Evolutionary conservation across 257 asterid genomes (phyloP), one percentile per base, ranked within the genome.

Genomic region (Rhazya stricta): DNA sequence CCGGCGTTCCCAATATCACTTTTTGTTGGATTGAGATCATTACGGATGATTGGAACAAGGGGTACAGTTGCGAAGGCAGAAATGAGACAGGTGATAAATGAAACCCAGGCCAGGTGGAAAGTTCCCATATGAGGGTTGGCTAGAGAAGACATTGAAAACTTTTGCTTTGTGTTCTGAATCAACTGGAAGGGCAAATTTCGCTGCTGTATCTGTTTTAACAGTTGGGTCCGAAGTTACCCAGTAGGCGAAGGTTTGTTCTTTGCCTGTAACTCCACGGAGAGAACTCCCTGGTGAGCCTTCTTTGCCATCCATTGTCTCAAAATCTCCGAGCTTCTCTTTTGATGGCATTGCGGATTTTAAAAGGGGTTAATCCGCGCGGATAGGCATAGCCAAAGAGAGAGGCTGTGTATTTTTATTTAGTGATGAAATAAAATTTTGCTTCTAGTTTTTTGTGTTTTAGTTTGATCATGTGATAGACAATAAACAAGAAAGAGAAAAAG

Each of bases 101-200:
- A 75, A 11, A 82, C 83, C 93, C 90, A 84, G 16, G 89, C 81
- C 37, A 86, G 89, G 74, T 88, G 90, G 76, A 88, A 88, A 9
- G 92, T 80, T 68, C 84, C 39, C 92, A 88, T 88, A 78, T 88
- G 89, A 0, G 92, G 90, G 1, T 79, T 78, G 5, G 89, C 86
- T 1, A 88, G 93, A 88, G 8, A 75, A 43, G 9, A 84, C 37
- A 29, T 79, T 87, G 77, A 88, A 83, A 0, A 68, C 78, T 66
- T 68, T 88, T n/a, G 93, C 85, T 58, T 86, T 88, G 86, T 86
- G 88, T 78, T 86, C 91, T 0, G 93, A 86, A 54, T 88, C 93
- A 0, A 88, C 88, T 4, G 88, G 87, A 13, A 88, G 25, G 9
- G 71, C 34, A 71, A 88, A 88, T 41, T 80, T 83, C 0, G 82